Evolutionary conservation across 164 flowering plant genomes (phyloP), one percentile per base, ranked within the genome.

Genomic region (Macadamia tetraphylla): DNA sequence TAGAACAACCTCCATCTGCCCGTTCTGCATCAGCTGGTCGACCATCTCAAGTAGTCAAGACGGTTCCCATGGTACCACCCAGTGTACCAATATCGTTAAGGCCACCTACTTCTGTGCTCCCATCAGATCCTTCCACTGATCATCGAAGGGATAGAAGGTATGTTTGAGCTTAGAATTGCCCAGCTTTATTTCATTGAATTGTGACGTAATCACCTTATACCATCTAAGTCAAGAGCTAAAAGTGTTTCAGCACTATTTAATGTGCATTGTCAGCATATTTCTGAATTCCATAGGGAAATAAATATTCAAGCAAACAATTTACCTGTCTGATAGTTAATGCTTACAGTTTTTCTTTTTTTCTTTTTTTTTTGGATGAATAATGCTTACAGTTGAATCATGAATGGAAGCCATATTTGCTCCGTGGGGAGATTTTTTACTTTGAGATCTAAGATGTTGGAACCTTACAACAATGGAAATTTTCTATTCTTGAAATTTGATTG

Each of bases 91-190:
- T 82, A 62, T 71, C 85, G 29, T 70, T 80, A 15, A 87, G 68
- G 79, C 85, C 88, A 18, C 53, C 73, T 12, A 11, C 80, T 67
- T 70, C 85, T 63, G 63, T 65, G 6, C 67, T 69, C 69, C 55
- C 74, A 9, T 59, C 74, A 29, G 92, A 82, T 58, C 48, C 67
- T 73, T 78, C 76, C n/a, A 17, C 43, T 55, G 82, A 78, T 51
- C 65, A 17, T 69, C 80, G 74, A 63, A 86, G 75, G 73, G 90
- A 85, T 57, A 83, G 80, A 80, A 88, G 94, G 96, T 89, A 80
- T 58, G 15, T 9, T 63, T 32, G 18, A 30, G 29, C 62, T 72
- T 46, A 51, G 42, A 67, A 57, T 52, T 30, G 35, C 43, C 44
- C 55, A 48, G 2, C 7, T 60, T 68, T 8, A 15, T 29, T 60